Conservation (phyloP, 78 protist species). For the slime mould (Dictyostelium discoideum) region DNA sequence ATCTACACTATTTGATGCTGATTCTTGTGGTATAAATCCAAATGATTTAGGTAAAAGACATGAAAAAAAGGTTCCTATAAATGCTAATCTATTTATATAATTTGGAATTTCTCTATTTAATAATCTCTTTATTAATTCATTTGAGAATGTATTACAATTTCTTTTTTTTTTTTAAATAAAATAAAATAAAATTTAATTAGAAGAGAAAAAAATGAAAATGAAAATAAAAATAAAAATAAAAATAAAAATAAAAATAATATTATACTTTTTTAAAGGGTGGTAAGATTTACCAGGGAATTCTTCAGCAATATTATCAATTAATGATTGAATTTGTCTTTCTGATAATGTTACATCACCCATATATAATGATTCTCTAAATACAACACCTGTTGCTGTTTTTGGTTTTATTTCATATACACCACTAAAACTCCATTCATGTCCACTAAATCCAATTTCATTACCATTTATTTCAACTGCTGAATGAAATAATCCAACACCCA, state of each 20-base stretch:
- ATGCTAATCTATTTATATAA: slow-evolving; percentile 62
- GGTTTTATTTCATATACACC: slow-evolving; percentile 60
- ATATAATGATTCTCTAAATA: slow-evolving; percentile 27
- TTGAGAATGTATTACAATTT: slow-evolving; percentile 63
- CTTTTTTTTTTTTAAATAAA: not conserved
- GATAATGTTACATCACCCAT: slow-evolving; percentile 44
- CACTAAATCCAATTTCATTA: slow-evolving; percentile 48
- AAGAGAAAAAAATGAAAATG: too few species aligned
- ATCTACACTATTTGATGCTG: not conserved
- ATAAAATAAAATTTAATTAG: not conserved
- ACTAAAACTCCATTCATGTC: slow-evolving; percentile 45
- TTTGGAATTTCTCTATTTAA: slow-evolving; percentile 3
- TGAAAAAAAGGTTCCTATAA: slow-evolving; percentile 36
- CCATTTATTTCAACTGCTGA: slow-evolving; percentile 54
- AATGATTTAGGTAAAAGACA: slow-evolving; percentile 35
- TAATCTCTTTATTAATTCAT: slow-evolving; percentile 41
- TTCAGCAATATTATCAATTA: slow-evolving; percentile 38
- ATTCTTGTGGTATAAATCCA: not conserved
- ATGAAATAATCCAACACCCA: slow-evolving; percentile 68
- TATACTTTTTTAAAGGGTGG: slow-evolving; percentile 46
- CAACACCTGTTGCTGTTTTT: slow-evolving; percentile 1
- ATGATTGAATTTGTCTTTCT: not conserved
- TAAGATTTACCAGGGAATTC: slow-evolving; percentile 40
- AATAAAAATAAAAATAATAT: not conserved
- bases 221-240: not conserved